A percentile compares a stretch with the other conserved stretches of the same genome.
These are phyloP conservation scores for Exophiala alcalophila DNA, from an alignment of 2,329 filamentous ascomycete genomes.

Conservation along the genomic window DNA sequence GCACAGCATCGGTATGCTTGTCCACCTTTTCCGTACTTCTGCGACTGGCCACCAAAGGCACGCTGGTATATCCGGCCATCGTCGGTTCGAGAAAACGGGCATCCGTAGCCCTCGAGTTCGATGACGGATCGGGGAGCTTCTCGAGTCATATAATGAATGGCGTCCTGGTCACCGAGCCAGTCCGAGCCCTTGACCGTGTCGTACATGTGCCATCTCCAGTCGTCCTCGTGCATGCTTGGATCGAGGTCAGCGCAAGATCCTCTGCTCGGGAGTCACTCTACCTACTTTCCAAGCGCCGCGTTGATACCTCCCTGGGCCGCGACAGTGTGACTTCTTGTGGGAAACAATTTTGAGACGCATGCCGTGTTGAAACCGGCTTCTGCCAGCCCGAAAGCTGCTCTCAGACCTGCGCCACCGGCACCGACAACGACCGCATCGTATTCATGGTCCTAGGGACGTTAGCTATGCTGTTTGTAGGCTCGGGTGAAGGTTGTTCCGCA, in stretches of 20 bases:
- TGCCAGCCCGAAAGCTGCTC: slow-evolving; percentile 62
- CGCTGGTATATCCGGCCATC: slow-evolving; percentile 98
- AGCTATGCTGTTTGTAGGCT: slow-evolving; percentile 30
- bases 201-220: slow-evolving; percentile 61
- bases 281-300: slow-evolving; percentile 53
- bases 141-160: slow-evolving; percentile 59
- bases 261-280: slow-evolving; percentile 1
- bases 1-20: slow-evolving; percentile 97
- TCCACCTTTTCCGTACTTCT: slow-evolving; percentile 91
- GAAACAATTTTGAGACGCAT: slow-evolving; percentile 63
- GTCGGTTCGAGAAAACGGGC: slow-evolving; percentile 87
- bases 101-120: slow-evolving; percentile 90
- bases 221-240: slow-evolving; percentile 52
- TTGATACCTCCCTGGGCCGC: slow-evolving; percentile 66
- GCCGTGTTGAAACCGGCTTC: slow-evolving; percentile 64
- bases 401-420: slow-evolving; percentile 62
- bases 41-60: slow-evolving; percentile 95
- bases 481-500: slow-evolving; percentile 47
- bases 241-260: slow-evolving; percentile 14
- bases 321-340: slow-evolving; percentile 63
- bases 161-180: slow-evolving; percentile 60
- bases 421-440: slow-evolving; percentile 83
- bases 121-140: slow-evolving; percentile 54
- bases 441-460: slow-evolving; percentile 67
- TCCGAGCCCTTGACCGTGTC: slow-evolving; percentile 59